phyloP scores from a whole-genome alignment of 2,329 filamentous ascomycete species.

The Karstenula rhodostoma region DNA sequence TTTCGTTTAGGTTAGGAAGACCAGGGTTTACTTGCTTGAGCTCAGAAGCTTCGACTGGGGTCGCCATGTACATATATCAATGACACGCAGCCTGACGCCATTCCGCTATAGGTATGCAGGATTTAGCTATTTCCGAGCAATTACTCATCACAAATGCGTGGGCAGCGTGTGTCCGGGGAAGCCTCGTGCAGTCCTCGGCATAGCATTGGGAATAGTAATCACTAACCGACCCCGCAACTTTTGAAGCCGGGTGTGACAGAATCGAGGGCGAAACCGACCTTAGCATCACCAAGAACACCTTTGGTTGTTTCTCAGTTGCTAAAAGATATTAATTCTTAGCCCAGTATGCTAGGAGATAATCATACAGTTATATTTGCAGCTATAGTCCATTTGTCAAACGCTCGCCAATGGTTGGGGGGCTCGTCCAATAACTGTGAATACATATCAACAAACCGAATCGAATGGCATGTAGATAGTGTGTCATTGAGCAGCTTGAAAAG shows the following conservation, averaged over 20 bases:
- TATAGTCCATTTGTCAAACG: neutral
- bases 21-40: neutral
- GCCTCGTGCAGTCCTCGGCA: slow-evolving; percentile 5
- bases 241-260: neutral
- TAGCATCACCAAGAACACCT: too few relatives aligned
- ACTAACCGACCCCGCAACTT: neutral
- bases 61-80: neutral
- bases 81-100: neutral
- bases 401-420: neutral
- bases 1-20: neutral
- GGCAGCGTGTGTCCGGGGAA: neutral
- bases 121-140: neutral
- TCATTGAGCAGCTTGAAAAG: neutral
- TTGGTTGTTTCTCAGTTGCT: too few relatives aligned
- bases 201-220: slow-evolving; percentile 10
- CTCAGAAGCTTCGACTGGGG: neutral
- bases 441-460: neutral
- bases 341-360: neutral
- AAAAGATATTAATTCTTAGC: neutral
- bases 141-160: slow-evolving; percentile 4
- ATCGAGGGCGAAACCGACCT: neutral
- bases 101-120: neutral
- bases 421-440: neutral
- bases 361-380: too few relatives aligned
- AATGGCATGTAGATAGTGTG: neutral